phyloP scores from a whole-genome alignment of 1,284 basidiomycete genomes.

The Trichosporon coremiiforme region DNA sequence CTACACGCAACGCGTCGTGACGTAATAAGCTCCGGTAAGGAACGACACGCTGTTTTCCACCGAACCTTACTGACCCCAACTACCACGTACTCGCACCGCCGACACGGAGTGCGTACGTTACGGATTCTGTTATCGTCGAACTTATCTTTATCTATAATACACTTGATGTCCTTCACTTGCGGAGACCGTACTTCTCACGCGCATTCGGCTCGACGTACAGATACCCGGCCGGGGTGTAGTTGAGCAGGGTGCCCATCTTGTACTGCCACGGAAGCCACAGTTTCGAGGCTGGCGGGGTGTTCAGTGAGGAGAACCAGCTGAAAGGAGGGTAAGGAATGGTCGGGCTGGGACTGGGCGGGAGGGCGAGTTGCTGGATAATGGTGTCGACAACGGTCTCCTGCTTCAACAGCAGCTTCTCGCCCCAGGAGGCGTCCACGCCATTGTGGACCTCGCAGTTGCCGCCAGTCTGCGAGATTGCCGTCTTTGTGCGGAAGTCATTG shows the following conservation, averaged over 20 bases:
- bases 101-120: not conserved
- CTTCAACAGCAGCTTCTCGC: slow-evolving; percentile 46
- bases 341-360: slow-evolving; percentile 43
- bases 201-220: slow-evolving; percentile 51
- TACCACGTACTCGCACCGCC: not conserved
- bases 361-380: slow-evolving; percentile 49
- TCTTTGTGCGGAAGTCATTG: slow-evolving; percentile 75
- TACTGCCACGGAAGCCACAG: slow-evolving; percentile 53
- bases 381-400: slow-evolving; percentile 44
- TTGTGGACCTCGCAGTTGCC: slow-evolving; percentile 37
- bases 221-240: slow-evolving; percentile 49
- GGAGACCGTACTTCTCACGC: slow-evolving; percentile 55
- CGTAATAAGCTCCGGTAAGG: not conserved
- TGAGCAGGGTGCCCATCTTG: slow-evolving; percentile 43
- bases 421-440: slow-evolving; percentile 43
- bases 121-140: too few relatives aligned
- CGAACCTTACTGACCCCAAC: not conserved
- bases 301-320: slow-evolving; percentile 39
- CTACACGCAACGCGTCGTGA: slow-evolving; percentile 4
- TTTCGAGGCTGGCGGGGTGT: slow-evolving; percentile 42
- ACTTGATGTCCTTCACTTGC: slow-evolving; percentile 16
- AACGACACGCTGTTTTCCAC: not conserved
- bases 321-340: slow-evolving; percentile 51
- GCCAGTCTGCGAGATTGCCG: slow-evolving; percentile 60
- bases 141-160: not conserved